Base-by-base conservation (phyloP, 2,329 filamentous ascomycete genomes). In the Orbilia quercus region DNA sequence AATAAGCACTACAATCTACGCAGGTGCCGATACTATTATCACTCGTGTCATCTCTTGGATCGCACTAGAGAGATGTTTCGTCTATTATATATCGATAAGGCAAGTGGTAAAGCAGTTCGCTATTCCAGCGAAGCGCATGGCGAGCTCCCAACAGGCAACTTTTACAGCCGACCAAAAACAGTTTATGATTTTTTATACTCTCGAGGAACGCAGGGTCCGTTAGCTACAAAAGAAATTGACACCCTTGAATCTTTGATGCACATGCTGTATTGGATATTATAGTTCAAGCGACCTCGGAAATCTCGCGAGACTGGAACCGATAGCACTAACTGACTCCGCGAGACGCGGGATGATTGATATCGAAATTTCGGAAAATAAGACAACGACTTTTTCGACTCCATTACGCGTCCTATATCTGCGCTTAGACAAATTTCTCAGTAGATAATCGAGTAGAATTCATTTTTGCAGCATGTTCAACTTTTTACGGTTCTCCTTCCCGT, bases 11-110 rank as follows among this genome's bases (percentile, higher is more conserved):
- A 44, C 42, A 40, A 25, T 31, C 44, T 31, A 5, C 28, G 9
- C 6, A 57, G 22, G 48, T 70, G 59, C 60, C 45, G 47, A 65
- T 73, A 66, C 60, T 47, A 50, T 66, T 9, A 60, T 66, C 60
- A 47, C 53, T 45, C 48, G 53, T 59, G 54, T 57, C 63, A 40
- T 53, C 63, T 58, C 51, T 50, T 44, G 63, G 63, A 45, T 58
- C 55, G 38, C 20, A 45, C 63, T 28, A 59, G 51, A 53, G 40
- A 18, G 53, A n/a, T 23, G 59, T 45, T 53, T 59, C 45, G 45
- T 59, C 53, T 51, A 36, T 2, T 5, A 14, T 53, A 47, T 38
- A 59, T 45, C 63, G 12, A 59, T 42, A 45, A 45, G 63, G 63
- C 31, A 67, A 59, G 63, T 67, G 45, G 22, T 22, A 58, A 36